A percentile compares a stretch with the other conserved stretches of the same genome.
phyloP scores from a whole-genome alignment of 495 filamentous ascomycete genomes.

The Trypethelium eluteriae region DNA sequence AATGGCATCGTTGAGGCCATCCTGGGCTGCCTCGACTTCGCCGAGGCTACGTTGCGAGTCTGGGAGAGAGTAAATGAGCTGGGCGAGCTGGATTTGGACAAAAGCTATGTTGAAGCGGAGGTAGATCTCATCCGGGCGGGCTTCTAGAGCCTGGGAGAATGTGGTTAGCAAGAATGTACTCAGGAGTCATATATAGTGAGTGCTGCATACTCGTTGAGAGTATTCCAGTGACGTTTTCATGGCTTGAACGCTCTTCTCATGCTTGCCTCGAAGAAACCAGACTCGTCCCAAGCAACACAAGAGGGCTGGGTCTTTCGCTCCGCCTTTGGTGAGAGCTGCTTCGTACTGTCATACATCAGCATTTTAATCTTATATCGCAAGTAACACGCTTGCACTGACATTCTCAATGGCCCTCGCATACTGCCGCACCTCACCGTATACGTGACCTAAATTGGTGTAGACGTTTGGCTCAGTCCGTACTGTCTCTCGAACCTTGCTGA shows the following conservation, averaged over 20 bases:
- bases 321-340: constrained; percentile 74
- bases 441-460: constrained; percentile 85
- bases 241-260: constrained; percentile 67
- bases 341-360: constrained; percentile 56
- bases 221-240: constrained; percentile 84
- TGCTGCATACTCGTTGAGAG: constrained; percentile 56
- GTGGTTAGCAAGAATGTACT: constrained; percentile 1
- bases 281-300: constrained; percentile 90
- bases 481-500: constrained; percentile 80
- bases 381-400: constrained; percentile 34
- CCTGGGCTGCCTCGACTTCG: constrained; percentile 68
- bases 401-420: constrained; percentile 82
- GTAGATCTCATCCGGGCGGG: constrained; percentile 75
- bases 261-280: constrained; percentile 77
- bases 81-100: constrained; percentile 87
- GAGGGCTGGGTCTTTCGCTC: constrained; percentile 68
- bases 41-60: constrained; percentile 68
- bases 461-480: constrained; percentile 71
- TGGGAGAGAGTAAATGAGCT: constrained; percentile 62
- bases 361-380: not conserved
- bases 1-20: constrained; percentile 87
- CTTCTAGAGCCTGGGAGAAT: constrained; percentile 56
- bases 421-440: constrained; percentile 80
- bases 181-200: not conserved
- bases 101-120: constrained; percentile 97